Base-by-base conservation (phyloP, 371 early-diverging fungal species). In the Haplosporangium sp. region DNA sequence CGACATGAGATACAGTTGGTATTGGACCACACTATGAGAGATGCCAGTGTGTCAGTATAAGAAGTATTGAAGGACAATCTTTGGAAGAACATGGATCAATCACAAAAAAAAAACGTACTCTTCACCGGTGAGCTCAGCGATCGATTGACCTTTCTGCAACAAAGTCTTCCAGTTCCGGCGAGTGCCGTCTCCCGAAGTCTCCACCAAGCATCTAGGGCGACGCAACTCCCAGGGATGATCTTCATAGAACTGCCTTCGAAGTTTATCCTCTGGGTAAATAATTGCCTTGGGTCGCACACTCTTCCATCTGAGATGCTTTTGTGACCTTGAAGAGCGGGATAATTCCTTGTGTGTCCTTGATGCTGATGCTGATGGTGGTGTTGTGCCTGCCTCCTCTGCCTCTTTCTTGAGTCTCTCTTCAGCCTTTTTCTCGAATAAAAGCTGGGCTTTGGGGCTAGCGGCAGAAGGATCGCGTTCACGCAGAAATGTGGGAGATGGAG, bases 201-300 rank as follows among this genome's bases (percentile, higher is more conserved):
- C 92, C 4, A 90, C 86, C 53, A 94, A 68, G 9, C 85, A 72
- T 40, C 86, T 80, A 36, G 96, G 95, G 62, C 92, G 85, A 23
- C 86, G 76, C 64, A 91, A 81, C 83, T 96, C 97, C 76, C 91
- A 94, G 20, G 96, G 96, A 77, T 96, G 97, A 84, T 95, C 93
- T 69, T 87, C 85, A 82, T 93, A 96, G 73, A 96, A 96, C 57
- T 86, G 89, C 60, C 86, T 75, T 69, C 97, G 89, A 60, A 96
- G 85, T 67, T 73, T 74, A 80, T 96, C 97, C 83, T 96, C 96
- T n/a, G 94, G 94, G 69, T 95, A 96, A 37, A 87, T 90, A 55
- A 96, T 95, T 55, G 74, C 80, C 37, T 84, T 89, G 51, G 93
- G 90, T 73, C 86, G 81, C 56, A 86, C 86, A 40, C 85, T 82